A percentile compares a stretch with the other conserved stretches of the same genome.
Conservation (phyloP, 2,329 filamentous ascomycete species). For the Fusarium pseudocircinatum region DNA sequence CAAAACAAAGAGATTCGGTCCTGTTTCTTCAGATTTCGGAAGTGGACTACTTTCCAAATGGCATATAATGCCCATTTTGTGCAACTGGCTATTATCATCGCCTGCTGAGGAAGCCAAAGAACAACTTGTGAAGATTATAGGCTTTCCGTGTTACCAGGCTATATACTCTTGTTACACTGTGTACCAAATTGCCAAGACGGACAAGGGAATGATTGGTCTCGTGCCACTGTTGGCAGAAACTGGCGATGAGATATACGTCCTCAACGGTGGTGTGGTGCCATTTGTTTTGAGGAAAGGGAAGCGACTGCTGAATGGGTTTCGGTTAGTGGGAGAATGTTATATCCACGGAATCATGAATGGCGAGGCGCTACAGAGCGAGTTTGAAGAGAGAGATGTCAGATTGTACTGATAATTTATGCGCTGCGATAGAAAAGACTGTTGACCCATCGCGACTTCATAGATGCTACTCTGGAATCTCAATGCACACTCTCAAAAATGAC, state of each 20-base stretch:
- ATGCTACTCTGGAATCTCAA: background rate
- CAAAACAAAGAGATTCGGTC: background rate
- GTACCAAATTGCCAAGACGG: background rate
- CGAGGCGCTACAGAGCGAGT: background rate
- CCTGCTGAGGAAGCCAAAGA: background rate
- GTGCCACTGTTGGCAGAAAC: background rate
- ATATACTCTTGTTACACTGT: background rate
- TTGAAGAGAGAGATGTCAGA: background rate
- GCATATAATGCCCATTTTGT: fast-evolving
- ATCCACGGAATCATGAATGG: background rate
- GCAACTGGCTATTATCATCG: fast-evolving
- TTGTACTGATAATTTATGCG: background rate
- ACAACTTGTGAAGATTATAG: background rate
- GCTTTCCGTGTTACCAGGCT: background rate
- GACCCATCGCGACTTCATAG: background rate
- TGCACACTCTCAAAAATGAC: no score
- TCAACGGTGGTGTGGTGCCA: background rate
- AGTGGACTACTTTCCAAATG: background rate
- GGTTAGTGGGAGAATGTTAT: background rate
- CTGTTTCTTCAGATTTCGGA: background rate
- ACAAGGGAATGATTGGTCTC: background rate
- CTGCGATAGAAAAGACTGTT: background rate
- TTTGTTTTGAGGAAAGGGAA: background rate
- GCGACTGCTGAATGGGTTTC: background rate
- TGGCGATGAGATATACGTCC: background rate